Evolutionary conservation across 2,329 filamentous ascomycete species (phyloP).

Genomic region (Trichoderma sp.): DNA sequence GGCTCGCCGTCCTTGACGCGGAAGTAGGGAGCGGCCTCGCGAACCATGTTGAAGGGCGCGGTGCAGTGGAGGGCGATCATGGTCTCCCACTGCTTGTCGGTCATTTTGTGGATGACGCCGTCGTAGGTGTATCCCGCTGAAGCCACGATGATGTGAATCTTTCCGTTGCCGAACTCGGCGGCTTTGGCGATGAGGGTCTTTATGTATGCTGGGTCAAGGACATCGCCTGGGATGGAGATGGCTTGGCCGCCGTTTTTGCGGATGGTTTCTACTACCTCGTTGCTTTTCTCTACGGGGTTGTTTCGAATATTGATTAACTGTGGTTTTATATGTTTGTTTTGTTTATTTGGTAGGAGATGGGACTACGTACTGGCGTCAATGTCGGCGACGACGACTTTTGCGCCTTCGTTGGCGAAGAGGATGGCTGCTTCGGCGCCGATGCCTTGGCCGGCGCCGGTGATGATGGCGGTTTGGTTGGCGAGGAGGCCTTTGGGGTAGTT

Average conservation of each 20-base stretch:
- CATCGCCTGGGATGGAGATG: conserved; percentile 73
- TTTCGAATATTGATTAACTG: not conserved
- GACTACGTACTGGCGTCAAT: conserved; percentile 66
- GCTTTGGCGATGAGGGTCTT: conserved; percentile 70
- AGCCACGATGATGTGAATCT: conserved; percentile 90
- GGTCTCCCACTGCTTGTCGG: conserved; percentile 88
- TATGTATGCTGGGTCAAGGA: conserved; percentile 71
- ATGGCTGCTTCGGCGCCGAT: conserved; percentile 84
- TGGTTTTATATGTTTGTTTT: not conserved
- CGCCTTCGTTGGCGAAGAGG: conserved; percentile 84
- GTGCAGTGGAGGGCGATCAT: conserved; percentile 83
- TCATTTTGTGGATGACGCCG: conserved; percentile 89
- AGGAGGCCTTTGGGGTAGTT: conserved; percentile 82
- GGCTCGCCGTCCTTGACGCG: conserved; percentile 80
- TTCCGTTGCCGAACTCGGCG: conserved; percentile 79
- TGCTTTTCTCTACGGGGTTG: conserved; percentile 61
- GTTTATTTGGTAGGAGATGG: not conserved
- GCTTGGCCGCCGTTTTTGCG: conserved; percentile 67
- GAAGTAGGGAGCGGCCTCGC: conserved; percentile 82
- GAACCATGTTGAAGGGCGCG: conserved; percentile 80
- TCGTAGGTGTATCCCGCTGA: conserved; percentile 95
- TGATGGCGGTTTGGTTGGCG: conserved; percentile 78
- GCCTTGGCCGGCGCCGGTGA: conserved; percentile 83
- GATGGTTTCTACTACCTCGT: conserved; percentile 69
- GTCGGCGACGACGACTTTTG: conserved; percentile 80